Conservation (phyloP, 2,329 filamentous ascomycete genomes). For the Thelonectria rubi region DNA sequence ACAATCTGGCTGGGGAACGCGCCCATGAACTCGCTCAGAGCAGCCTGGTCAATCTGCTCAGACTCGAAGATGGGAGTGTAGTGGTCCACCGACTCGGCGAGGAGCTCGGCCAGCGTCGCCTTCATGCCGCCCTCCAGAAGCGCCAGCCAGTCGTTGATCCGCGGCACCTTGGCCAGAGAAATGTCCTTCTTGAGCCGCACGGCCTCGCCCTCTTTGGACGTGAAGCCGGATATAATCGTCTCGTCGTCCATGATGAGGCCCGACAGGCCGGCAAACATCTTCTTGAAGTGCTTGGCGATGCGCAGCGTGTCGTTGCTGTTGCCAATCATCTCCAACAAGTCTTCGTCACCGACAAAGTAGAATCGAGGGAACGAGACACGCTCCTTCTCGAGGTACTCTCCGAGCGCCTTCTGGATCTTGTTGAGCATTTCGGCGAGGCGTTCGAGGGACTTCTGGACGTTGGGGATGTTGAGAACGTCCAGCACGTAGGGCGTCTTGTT, state of each 20-base stretch:
- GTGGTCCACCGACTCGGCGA: slow-evolving; percentile 84
- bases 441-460: slow-evolving; percentile 95
- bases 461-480: slow-evolving; percentile 94
- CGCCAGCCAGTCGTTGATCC: slow-evolving; percentile 99
- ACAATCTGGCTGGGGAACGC: slow-evolving; percentile 93
- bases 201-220: slow-evolving; percentile 92
- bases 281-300: slow-evolving; percentile 98
- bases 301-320: slow-evolving; percentile 98
- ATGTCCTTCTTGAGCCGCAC: slow-evolving; percentile 91
- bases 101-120: slow-evolving; percentile 86
- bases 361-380: slow-evolving; percentile 97
- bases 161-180: slow-evolving; percentile 89
- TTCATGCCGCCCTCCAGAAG: slow-evolving; percentile 95
- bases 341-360: slow-evolving; percentile 99
- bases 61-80: slow-evolving; percentile 82
- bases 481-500: slow-evolving; percentile 95
- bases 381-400: slow-evolving; percentile 98
- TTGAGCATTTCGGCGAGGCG: slow-evolving; percentile 95
- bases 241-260: slow-evolving; percentile 93
- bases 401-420: slow-evolving; percentile 98
- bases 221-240: slow-evolving; percentile 87
- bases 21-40: slow-evolving; percentile 82
- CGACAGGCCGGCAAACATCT: slow-evolving; percentile 98
- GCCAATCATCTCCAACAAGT: slow-evolving; percentile 97
- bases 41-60: slow-evolving; percentile 72